phyloP scores from a whole-genome alignment of 352 stramenopile genomes.

The Peronospora belbahrii region DNA sequence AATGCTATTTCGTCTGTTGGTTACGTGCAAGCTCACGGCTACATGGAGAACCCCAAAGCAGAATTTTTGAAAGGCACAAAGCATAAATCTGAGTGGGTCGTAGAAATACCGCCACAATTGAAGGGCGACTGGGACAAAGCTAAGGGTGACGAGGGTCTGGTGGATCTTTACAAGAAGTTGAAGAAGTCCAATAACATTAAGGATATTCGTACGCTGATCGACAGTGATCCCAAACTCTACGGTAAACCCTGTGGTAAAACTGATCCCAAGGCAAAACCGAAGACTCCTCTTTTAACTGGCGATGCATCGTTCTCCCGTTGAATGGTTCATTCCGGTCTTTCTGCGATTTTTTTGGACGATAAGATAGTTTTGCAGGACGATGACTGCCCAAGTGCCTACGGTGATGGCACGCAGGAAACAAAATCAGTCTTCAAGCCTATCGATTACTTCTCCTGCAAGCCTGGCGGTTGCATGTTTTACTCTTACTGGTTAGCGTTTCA shows the following conservation, averaged over 20 bases:
- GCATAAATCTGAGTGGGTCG: conserved; percentile 15
- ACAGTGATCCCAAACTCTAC: conserved; percentile 5
- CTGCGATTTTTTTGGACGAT: conserved; percentile 27
- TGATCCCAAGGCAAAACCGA: conserved; percentile 15
- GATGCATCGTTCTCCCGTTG: conserved; percentile 24
- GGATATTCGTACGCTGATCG: conserved; percentile 23
- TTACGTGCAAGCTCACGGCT: conserved; percentile 10
- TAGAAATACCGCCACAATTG: conserved; percentile 14
- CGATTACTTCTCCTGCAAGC: conserved; percentile 25
- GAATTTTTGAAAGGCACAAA: conserved; percentile 15
- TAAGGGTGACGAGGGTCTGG: conserved; percentile 8
- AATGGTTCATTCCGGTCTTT: conserved; percentile 23
- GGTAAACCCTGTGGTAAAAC: conserved; percentile 15
- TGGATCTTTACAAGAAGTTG: conserved; percentile 21
- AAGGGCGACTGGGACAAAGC: conserved; percentile 17
- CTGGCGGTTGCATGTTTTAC: conserved; percentile 25
- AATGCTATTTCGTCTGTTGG: conserved; percentile 4
- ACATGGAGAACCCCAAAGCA: conserved; percentile 20
- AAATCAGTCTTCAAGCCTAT: conserved; percentile 26
- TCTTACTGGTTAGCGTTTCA: conserved; percentile 34
- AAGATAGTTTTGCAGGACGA: conserved; percentile 27
- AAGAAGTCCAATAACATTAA: conserved; percentile 16
- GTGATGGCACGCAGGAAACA: too few relatives aligned
- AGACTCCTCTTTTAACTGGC: conserved; percentile 11
- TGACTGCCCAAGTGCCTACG: conserved; percentile 23